Evolutionary conservation across 179 eudicot species (phyloP).

Genomic region (Sideroxylon spinosum): DNA sequence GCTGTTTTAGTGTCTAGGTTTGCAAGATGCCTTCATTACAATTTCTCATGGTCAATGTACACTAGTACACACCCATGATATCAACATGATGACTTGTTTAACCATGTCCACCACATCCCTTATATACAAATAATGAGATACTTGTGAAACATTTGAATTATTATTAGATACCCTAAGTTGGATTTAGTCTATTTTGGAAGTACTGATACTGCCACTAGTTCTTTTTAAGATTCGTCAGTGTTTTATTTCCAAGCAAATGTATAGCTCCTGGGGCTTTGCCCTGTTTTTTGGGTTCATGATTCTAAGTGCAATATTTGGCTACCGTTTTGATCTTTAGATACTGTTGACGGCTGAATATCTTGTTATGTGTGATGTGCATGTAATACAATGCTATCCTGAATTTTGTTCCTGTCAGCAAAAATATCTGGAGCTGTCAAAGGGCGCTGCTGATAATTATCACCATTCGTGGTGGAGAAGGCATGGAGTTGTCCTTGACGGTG

Average conservation of each 20-base stretch:
- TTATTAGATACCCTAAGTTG: neutral
- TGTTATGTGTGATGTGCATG: neutral
- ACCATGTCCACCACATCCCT: neutral
- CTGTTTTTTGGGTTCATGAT: neutral
- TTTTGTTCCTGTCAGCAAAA: conserved; percentile 51
- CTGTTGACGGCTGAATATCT: neutral
- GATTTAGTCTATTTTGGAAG: neutral
- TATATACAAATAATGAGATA: neutral
- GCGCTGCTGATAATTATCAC: conserved; percentile 92
- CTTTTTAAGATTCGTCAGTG: conserved; percentile 1
- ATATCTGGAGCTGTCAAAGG: conserved; percentile 82
- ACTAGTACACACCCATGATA: too few relatives aligned
- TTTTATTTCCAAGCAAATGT: conserved; percentile 5
- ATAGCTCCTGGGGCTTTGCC: neutral
- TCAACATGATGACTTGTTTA: neutral
- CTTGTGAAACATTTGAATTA: neutral
- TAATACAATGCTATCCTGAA: neutral
- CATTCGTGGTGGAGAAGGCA: conserved; percentile 98
- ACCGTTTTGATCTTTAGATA: neutral
- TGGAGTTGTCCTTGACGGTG: conserved; percentile 98
- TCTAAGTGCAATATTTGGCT: neutral
- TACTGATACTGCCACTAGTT: neutral
- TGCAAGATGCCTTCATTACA: neutral
- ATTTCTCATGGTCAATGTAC: neutral
- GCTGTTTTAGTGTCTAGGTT: neutral